Percentiles rank a stretch among this genome's conserved stretches.
Conservation (phyloP, 208 protist species). For the Leishmania aethiopica region DNA sequence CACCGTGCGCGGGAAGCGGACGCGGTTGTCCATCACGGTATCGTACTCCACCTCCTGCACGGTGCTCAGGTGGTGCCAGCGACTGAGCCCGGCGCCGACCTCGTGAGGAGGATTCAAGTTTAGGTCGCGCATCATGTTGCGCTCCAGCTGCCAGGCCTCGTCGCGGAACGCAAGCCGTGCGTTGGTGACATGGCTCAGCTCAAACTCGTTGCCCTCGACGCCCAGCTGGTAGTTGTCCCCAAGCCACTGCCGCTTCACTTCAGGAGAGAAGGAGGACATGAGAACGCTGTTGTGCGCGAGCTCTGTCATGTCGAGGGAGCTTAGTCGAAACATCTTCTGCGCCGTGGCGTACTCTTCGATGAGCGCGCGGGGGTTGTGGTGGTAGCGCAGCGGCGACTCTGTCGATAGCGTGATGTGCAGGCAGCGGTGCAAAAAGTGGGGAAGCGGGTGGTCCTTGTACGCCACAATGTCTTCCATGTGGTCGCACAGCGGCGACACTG, state of each 20-base stretch:
- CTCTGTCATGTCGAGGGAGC: constrained; percentile 88
- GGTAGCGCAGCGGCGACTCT: constrained; percentile 95
- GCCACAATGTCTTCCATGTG: constrained; percentile 94
- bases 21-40: constrained; percentile 78
- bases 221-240: constrained; percentile 70
- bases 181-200: constrained; percentile 83
- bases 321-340: constrained; percentile 86
- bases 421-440: constrained; percentile 94
- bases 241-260: constrained; percentile 83
- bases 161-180: constrained; percentile 86
- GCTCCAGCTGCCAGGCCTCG: constrained; percentile 81
- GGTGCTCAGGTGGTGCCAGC: constrained; percentile 84
- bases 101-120: constrained; percentile 55
- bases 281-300: constrained; percentile 88
- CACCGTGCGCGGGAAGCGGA: constrained; percentile 91
- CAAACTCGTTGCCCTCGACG: constrained; percentile 73
- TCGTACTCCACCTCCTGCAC: constrained; percentile 89
- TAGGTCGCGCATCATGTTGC: constrained; percentile 82
- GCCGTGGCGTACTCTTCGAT: constrained; percentile 92
- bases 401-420: constrained; percentile 97
- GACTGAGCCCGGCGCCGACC: constrained; percentile 47
- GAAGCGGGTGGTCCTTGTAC: constrained; percentile 95
- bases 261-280: constrained; percentile 79
- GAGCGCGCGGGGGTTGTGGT: constrained; percentile 77
- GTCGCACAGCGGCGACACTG: constrained; percentile 97